Conservation (phyloP, 2,329 filamentous ascomycete genomes). For the Blastomyces gilchristii region DNA sequence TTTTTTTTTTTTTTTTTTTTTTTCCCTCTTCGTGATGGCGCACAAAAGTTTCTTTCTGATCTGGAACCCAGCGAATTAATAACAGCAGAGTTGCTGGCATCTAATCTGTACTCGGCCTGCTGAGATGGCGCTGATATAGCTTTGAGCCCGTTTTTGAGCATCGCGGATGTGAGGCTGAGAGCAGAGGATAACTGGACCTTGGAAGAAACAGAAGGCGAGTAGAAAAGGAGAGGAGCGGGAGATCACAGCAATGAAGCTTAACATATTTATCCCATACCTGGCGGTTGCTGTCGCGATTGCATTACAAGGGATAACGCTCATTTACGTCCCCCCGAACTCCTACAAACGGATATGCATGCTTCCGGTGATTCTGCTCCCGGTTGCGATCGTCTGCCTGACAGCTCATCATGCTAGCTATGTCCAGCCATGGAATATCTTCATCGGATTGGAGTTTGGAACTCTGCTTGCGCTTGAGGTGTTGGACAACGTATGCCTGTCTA, state of each 20-base stretch:
- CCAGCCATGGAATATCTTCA: conserved; percentile 3
- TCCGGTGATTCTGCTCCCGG: conserved; percentile 6
- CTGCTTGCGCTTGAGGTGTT: conserved; percentile 9
- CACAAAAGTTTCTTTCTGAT: too few species aligned
- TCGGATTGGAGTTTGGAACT: conserved; percentile 5
- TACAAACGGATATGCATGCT: conserved; percentile 6
- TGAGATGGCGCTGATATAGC: too few species aligned
- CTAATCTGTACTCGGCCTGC: too few species aligned
- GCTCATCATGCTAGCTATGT: conserved; percentile 8
- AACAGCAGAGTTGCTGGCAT: too few species aligned
- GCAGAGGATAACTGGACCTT: too few species aligned
- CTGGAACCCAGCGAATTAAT: too few species aligned
- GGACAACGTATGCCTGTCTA: conserved; percentile 10
- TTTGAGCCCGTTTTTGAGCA: too few species aligned
- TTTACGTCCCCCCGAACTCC: conserved; percentile 7
- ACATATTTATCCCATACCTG: conserved; percentile 3
- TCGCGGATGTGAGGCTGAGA: too few species aligned
- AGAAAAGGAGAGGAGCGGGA: background rate
- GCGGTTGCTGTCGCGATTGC: background rate
- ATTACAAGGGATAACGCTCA: conserved; percentile 6
- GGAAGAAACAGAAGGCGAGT: too few species aligned
- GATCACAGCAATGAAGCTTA: background rate
- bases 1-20: too few species aligned
- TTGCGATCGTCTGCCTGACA: background rate
- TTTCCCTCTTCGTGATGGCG: too few species aligned